These are phyloP conservation scores for Cercophora samala DNA, from an alignment of 495 filamentous ascomycete species.

Conservation along the genomic window DNA sequence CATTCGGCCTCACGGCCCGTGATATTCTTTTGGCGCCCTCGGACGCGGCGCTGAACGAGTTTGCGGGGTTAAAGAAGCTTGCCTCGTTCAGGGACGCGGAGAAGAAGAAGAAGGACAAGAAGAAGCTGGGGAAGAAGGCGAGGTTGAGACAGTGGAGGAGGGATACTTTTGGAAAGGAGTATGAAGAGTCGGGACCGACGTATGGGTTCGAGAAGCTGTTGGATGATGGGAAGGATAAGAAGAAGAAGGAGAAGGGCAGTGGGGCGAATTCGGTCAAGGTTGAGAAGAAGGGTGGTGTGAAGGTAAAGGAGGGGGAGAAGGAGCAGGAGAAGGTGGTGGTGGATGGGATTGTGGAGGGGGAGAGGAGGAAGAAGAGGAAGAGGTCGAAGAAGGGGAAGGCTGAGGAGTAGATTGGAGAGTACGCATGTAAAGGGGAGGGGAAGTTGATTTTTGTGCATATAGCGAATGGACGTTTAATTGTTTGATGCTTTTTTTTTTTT, in stretches of 20 bases:
- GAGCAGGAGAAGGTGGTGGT: constrained; percentile 7
- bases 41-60: constrained; percentile 83
- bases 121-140: constrained; percentile 86
- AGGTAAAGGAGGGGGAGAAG: constrained; percentile 14
- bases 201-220: constrained; percentile 41
- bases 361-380: constrained; percentile 53
- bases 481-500: neutral
- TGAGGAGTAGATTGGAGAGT: constrained; percentile 1
- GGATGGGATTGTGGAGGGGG: constrained; percentile 31
- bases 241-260: constrained; percentile 10
- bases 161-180: constrained; percentile 79
- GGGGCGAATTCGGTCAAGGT: constrained; percentile 22
- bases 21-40: constrained; percentile 86
- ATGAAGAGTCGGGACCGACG: constrained; percentile 46
- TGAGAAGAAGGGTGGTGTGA: constrained; percentile 15
- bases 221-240: constrained; percentile 21
- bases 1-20: constrained; percentile 81
- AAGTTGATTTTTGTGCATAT: constrained; percentile 2
- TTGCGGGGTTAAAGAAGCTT: constrained; percentile 90
- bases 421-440: neutral
- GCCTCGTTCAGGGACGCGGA: constrained; percentile 82
- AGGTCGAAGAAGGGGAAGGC: constrained; percentile 39
- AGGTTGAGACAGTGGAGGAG: constrained; percentile 84
- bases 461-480: constrained; percentile 2
- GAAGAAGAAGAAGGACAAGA: constrained; percentile 84